Conservation (phyloP, 805 yeast genomes). For the Hanseniaspora osmophila region DNA sequence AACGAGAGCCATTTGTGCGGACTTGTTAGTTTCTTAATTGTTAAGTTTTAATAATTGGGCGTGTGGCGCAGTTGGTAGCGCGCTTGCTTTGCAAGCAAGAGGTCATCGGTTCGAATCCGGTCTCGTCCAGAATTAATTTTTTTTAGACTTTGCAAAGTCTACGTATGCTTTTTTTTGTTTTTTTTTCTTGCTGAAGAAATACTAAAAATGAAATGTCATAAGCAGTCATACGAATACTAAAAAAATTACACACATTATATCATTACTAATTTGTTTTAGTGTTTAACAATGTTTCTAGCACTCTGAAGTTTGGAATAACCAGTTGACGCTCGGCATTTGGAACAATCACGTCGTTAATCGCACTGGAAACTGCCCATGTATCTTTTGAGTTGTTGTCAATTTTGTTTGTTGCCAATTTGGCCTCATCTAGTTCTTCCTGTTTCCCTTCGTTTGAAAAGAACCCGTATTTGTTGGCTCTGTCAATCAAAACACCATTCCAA, state of each 20-base stretch:
- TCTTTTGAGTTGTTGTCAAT: conserved; percentile 13
- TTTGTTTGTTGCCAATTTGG: conserved; percentile 16
- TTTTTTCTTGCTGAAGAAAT: not conserved
- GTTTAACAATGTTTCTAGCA: conserved; percentile 8
- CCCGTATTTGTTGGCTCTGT: conserved; percentile 27
- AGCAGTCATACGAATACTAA: not conserved
- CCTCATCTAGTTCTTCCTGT: conserved; percentile 8
- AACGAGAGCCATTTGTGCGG: too few species aligned
- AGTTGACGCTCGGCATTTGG: conserved; percentile 7
- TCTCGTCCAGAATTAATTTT: conserved; percentile 11
- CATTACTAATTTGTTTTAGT: not conserved
- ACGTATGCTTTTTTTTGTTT: not conserved
- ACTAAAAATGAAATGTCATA: not conserved
- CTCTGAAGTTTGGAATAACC: conserved; percentile 15
- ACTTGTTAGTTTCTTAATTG: too few species aligned
- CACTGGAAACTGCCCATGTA: conserved; percentile 11
- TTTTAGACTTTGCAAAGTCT: not conserved
- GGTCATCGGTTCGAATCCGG: conserved; percentile 70
- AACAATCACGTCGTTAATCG: conserved; percentile 12
- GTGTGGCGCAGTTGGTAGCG: conserved; percentile 67
- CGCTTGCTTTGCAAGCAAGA: conserved; percentile 65
- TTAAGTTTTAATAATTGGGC: not conserved
- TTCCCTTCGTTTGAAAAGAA: conserved; percentile 8
- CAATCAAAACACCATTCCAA: conserved; percentile 45
- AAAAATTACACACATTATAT: not conserved